These are phyloP conservation scores for Colletotrichum sp. DNA, from an alignment of 2,329 filamentous ascomycete species.

Conservation along the genomic window DNA sequence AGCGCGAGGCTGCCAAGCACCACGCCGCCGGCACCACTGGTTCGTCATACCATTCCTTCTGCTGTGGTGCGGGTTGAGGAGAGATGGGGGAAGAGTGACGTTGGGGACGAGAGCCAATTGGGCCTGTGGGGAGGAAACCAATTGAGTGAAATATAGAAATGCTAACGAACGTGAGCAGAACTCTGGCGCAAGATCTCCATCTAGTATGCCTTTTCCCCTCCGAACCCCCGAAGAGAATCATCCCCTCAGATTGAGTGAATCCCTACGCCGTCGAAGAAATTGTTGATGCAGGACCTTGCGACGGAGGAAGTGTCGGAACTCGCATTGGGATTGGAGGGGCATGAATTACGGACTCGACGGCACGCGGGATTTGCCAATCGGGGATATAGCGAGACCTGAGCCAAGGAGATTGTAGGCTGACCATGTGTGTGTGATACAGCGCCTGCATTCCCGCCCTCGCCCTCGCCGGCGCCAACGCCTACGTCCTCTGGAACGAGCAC, in stretches of 20 bases:
- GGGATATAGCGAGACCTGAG: not conserved
- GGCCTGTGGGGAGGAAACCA: not conserved
- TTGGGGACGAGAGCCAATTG: not conserved
- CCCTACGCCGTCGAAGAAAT: not conserved
- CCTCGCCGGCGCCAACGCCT: slow-evolving; percentile 81
- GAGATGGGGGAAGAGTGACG: no score
- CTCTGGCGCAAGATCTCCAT: slow-evolving; percentile 96
- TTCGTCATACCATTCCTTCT: slow-evolving; percentile 55
- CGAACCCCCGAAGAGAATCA: not conserved
- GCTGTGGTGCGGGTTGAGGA: not conserved
- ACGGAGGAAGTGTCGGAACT: not conserved
- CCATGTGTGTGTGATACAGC: slow-evolving; percentile 50
- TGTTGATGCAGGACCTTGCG: not conserved
- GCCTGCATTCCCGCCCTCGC: slow-evolving; percentile 76
- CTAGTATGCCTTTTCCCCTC: slow-evolving; percentile 71
- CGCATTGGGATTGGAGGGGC: not conserved
- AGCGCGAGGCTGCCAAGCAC: slow-evolving; percentile 88
- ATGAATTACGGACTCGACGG: not conserved
- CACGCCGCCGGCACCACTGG: slow-evolving; percentile 86
- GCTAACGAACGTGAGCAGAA: slow-evolving; percentile 56
- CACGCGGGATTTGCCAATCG: not conserved
- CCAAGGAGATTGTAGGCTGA: not conserved
- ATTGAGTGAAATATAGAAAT: not conserved
- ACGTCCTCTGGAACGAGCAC: slow-evolving; percentile 91
- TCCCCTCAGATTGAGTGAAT: not conserved